Percentiles rank a stretch among this genome's conserved stretches.
phyloP scores from a whole-genome alignment of 208 protist genomes.

The Crithidia mellificae region DNA sequence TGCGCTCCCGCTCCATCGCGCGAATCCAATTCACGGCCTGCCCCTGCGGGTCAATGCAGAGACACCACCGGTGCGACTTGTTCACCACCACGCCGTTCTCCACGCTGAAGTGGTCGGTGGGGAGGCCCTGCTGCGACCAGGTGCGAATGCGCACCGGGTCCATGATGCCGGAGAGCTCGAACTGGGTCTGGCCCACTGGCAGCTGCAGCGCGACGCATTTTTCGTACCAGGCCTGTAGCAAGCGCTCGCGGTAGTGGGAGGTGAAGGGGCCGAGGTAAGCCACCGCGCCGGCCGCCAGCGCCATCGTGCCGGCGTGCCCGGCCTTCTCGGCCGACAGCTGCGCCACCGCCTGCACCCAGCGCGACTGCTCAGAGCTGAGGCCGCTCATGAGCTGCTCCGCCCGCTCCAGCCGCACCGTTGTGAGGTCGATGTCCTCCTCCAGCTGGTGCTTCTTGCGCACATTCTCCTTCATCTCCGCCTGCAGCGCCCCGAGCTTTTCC shows the following conservation, averaged over 20 bases:
- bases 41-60: conserved; percentile 94
- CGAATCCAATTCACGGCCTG: conserved; percentile 97
- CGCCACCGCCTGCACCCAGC: conserved; percentile 74
- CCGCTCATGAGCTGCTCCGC: conserved; percentile 91
- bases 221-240: conserved; percentile 73
- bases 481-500: conserved; percentile 78
- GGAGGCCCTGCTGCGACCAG: conserved; percentile 95
- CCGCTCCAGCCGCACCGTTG: conserved; percentile 84
- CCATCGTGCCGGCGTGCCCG: conserved; percentile 74
- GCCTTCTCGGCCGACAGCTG: conserved; percentile 61
- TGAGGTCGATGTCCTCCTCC: conserved; percentile 92
- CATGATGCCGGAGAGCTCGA: conserved; percentile 87
- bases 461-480: conserved; percentile 85
- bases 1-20: conserved; percentile 90
- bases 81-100: conserved; percentile 92
- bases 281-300: conserved; percentile 88
- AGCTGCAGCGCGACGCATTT: conserved; percentile 65
- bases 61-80: conserved; percentile 92
- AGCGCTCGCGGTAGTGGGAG: conserved; percentile 73
- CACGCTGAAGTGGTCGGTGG: conserved; percentile 91
- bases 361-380: conserved; percentile 82
- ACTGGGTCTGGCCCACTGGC: conserved; percentile 66
- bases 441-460: conserved; percentile 89
- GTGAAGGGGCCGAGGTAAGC: conserved; percentile 95
- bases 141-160: conserved; percentile 91